Evolutionary conservation across 2,329 filamentous ascomycete genomes (phyloP), one percentile per base, ranked within the genome.

Genomic region (Sordariomycetes sp.): DNA sequence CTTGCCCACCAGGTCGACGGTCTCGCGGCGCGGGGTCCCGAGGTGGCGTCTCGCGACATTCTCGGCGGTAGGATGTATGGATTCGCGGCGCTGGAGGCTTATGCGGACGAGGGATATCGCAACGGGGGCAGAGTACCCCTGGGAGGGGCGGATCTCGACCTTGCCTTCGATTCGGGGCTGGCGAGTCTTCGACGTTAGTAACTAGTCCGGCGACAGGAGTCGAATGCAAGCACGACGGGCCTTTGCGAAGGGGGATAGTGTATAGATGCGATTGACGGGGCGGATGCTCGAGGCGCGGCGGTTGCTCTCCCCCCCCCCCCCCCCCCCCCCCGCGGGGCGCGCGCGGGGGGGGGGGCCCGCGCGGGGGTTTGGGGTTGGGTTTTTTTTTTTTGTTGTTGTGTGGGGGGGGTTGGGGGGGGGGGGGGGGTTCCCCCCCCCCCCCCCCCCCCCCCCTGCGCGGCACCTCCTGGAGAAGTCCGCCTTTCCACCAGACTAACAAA

Each of bases 151-250:
- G 65, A 99, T 94, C 74, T 97, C 94, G 68, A 99, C 94, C 69
- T 94, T 95, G 65, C 94, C 94, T 77, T 96, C 92, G 74, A 99
- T 92, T 68, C 94, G 88, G 66, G 94, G 94, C 90, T 96, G 67
- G 24, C 54, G 12, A 35, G 24, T 8, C 42, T 36, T 53, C 22
- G 15, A 56, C 15, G 53, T 56, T 42, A 62, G 58, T 62, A 52
- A 10, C 24, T 52, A 6, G 42, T 45, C n/a, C 59, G 32, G 54
- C 24, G 20, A 24, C 53, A 54, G 54, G 35, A n/a, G 53, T 53
- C 13, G 22, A 24, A 48, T 20, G 10, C 22, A 45, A 54, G n/a
- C 28, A 8, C 4, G 28, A 32, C 50, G 48, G 25, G 25, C 12
- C 39, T 42, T 4, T n/a, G 4, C 39, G 20, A 8, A 34, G 12